Evolutionary conservation across 2,329 filamentous ascomycete species (phyloP).

Genomic region (Nigrospora osmanthi): DNA sequence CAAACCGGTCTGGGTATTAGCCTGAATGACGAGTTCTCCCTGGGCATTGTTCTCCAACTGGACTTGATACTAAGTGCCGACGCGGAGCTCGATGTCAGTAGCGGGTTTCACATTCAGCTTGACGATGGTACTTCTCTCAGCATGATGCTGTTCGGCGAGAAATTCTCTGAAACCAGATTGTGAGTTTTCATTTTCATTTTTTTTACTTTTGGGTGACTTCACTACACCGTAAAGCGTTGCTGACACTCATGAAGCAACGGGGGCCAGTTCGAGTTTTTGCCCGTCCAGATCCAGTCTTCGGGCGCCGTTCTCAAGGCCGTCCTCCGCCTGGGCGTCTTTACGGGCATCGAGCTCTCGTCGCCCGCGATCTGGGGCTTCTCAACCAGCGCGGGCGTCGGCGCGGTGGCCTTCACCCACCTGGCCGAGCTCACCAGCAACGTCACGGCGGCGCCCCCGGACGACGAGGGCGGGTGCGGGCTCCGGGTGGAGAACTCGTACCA

Average conservation of each 20-base stretch:
- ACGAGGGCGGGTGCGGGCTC: slow-evolving; percentile 30
- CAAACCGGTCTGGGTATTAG: slow-evolving; percentile 33
- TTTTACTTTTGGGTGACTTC: slow-evolving; percentile 1
- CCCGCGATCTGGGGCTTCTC: slow-evolving; percentile 14
- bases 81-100: slow-evolving; percentile 38
- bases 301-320: slow-evolving; percentile 34
- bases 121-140: slow-evolving; percentile 40
- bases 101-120: slow-evolving; percentile 46
- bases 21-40: slow-evolving; percentile 26
- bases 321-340: slow-evolving; percentile 37
- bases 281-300: slow-evolving; percentile 38
- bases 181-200: too few species aligned
- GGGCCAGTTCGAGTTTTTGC: slow-evolving; percentile 48
- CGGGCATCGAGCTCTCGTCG: slow-evolving; percentile 28
- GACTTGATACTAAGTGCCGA: slow-evolving; percentile 44
- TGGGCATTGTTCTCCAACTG: slow-evolving; percentile 39
- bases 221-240: neutral
- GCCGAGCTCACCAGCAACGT: slow-evolving; percentile 47
- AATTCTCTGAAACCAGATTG: slow-evolving; percentile 40
- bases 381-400: slow-evolving; percentile 36
- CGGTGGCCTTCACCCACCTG: slow-evolving; percentile 41
- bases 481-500: slow-evolving; percentile 40
- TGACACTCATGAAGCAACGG: slow-evolving; percentile 30
- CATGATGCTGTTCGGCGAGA: slow-evolving; percentile 39
- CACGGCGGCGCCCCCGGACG: slow-evolving; percentile 22